Evolutionary conservation across 495 filamentous ascomycete genomes (phyloP).

Genomic region (Penicillium cosmopolitanum): DNA sequence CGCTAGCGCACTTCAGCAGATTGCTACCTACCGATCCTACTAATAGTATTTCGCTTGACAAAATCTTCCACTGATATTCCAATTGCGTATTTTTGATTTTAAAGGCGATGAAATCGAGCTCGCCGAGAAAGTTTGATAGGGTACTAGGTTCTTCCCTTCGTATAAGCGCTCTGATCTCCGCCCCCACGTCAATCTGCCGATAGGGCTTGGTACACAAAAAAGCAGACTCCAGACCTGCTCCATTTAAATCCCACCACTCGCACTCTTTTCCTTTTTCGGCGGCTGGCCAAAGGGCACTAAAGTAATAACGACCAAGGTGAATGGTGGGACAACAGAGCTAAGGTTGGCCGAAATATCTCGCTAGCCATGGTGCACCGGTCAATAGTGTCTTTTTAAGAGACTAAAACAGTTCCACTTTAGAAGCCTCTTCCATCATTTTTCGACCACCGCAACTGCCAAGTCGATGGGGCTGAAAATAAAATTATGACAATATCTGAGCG

Average conservation of each 20-base stretch:
- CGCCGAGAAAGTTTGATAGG: no score
- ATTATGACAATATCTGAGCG: not conserved
- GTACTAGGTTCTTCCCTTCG: no score
- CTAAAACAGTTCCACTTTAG: not conserved
- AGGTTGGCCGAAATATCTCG: not conserved
- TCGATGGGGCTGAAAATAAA: not conserved
- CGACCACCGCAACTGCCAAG: not conserved
- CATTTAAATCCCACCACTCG: not conserved
- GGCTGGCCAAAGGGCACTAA: no score
- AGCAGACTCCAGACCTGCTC: not conserved
- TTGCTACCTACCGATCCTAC: no score
- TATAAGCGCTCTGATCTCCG: not conserved
- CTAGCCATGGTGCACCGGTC: not conserved
- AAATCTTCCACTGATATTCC: no score
- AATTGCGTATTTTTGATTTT: no score
- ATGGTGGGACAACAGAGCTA: no score
- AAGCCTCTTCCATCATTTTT: not conserved
- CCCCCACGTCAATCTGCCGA: conserved; percentile 4
- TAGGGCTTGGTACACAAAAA: not conserved
- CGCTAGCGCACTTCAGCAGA: not conserved
- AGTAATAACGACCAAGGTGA: no score
- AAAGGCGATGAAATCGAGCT: no score
- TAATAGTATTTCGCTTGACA: no score
- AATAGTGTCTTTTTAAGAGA: not conserved
- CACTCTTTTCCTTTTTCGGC: no score